These are phyloP conservation scores for Setaria italica DNA, from an alignment of 202 grass and related monocot species.

Conservation along the genomic window DNA sequence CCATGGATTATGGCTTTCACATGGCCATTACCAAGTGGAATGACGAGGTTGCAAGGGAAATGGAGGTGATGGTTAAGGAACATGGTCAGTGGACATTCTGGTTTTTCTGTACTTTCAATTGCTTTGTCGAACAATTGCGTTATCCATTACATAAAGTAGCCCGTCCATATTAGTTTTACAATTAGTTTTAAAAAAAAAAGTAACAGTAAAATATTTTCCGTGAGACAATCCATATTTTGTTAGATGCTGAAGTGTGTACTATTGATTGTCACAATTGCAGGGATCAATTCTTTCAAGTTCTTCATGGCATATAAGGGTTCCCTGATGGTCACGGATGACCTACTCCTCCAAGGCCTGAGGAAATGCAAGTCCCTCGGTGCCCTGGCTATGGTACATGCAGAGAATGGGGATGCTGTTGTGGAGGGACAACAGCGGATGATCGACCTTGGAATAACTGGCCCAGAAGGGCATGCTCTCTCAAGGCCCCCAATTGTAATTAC, in stretches of 20 bases:
- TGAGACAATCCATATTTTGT: neutral
- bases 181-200: slow-evolving; percentile 9
- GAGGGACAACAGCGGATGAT: slow-evolving; percentile 95
- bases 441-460: slow-evolving; percentile 93
- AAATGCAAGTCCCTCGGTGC: slow-evolving; percentile 98
- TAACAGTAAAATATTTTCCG: neutral
- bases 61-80: slow-evolving; percentile 95
- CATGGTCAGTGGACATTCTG: slow-evolving; percentile 65
- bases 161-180: neutral
- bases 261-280: slow-evolving; percentile 50
- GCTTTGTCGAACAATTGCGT: neutral
- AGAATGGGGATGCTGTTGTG: slow-evolving; percentile 93
- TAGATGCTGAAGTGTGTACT: neutral
- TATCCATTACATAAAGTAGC: slow-evolving; percentile 2
- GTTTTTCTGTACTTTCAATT: slow-evolving; percentile 2
- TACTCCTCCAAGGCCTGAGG: slow-evolving; percentile 84
- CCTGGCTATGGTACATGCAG: slow-evolving; percentile 95
- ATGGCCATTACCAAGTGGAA: slow-evolving; percentile 99
- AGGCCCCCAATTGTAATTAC: slow-evolving; percentile 86
- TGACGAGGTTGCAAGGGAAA: slow-evolving; percentile 90
- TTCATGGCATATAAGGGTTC: slow-evolving; percentile 99
- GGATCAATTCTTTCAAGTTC: slow-evolving; percentile 99
- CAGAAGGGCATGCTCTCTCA: slow-evolving; percentile 97
- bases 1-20: slow-evolving; percentile 98
- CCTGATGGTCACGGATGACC: slow-evolving; percentile 88